Base-by-base conservation (phyloP, 768 basidiomycete genomes). In the Pisolithus sp. region DNA sequence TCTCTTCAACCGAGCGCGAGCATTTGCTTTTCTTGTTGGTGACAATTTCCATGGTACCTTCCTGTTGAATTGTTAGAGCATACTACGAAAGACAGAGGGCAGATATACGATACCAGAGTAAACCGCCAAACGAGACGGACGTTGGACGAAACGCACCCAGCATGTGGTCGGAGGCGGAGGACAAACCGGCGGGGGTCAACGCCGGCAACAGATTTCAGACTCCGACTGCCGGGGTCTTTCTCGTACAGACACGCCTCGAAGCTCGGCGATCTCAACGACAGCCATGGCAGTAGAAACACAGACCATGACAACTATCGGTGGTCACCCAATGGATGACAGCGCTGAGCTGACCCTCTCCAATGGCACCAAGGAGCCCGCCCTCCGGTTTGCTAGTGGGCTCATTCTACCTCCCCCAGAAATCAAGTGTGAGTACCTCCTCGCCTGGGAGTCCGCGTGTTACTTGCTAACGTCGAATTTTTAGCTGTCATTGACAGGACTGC, bases 401-500 rank as follows among this genome's bases (percentile, higher is more conserved):
- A 97, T 98, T 71, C 85, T 94, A 23, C 95, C 95, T 56, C 93
- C 95, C 2, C 93, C 91, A 36, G 94, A 95, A 67, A 93, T 97
- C 62, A 92, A 95, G 76, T 85, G 93, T 85, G 59, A 68, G 73
- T 31, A 6, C 44, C 41, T 31, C 17, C 15, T 44, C 20, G 17
- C 31, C 40, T 30, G 51, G 26, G 50, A 9, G 10, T 5, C 44
- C 7, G 2, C 52, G 38, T 21, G 51, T 12, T 31, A n/a, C 15
- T 40, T 46, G 31, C 53, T 59, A 46, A 62, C 37, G 23, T 12
- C 18, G 39, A 28, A 46, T 46, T 46, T 61, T 28, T 56, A 94
- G 92, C 85, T 52, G 92, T 98, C 55, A 93, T 98, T 57, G 96
- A 98, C 75, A 83, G 92, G 63, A 99, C 96, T 13, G 94, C 96